These are phyloP conservation scores for Kwoniella dejecticola DNA, from an alignment of 768 basidiomycete genomes.

Conservation along the genomic window DNA sequence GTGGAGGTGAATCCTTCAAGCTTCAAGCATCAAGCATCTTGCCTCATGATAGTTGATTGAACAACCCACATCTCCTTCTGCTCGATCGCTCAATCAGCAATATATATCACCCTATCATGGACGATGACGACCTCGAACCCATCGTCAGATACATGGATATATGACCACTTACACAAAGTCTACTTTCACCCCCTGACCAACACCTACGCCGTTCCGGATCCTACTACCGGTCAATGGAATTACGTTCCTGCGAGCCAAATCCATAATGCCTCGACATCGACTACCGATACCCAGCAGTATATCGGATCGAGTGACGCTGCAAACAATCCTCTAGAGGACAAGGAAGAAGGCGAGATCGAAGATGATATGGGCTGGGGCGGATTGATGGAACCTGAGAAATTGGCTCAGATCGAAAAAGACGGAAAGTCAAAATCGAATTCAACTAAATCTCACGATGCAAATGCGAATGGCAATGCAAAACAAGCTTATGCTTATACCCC, in stretches of 20 bases:
- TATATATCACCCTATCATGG: too few species aligned
- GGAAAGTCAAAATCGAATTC: not conserved
- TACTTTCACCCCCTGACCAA: constrained; percentile 39
- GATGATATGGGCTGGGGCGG: constrained; percentile 50
- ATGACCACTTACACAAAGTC: constrained; percentile 28
- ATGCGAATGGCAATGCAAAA: too few species aligned
- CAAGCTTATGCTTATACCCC: not conserved
- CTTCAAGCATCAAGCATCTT: too few species aligned
- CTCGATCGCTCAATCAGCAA: too few species aligned
- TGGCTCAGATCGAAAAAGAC: constrained; percentile 22
- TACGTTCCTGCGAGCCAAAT: constrained; percentile 34
- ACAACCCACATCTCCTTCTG: too few species aligned
- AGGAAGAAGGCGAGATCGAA: constrained; percentile 46
- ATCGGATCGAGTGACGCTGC: not conserved
- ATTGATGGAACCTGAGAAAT: constrained; percentile 43
- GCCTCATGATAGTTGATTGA: too few species aligned
- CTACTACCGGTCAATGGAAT: constrained; percentile 36
- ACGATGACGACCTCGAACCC: constrained; percentile 2
- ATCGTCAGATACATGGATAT: constrained; percentile 35
- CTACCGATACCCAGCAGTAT: not conserved
- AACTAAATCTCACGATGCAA: not conserved
- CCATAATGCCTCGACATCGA: constrained; percentile 16
- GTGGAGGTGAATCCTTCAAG: too few species aligned
- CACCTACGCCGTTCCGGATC: constrained; percentile 41
- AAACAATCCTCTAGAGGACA: not conserved